Conservation (phyloP, 2,329 filamentous ascomycete species). For the Chaetomiaceae sp. region DNA sequence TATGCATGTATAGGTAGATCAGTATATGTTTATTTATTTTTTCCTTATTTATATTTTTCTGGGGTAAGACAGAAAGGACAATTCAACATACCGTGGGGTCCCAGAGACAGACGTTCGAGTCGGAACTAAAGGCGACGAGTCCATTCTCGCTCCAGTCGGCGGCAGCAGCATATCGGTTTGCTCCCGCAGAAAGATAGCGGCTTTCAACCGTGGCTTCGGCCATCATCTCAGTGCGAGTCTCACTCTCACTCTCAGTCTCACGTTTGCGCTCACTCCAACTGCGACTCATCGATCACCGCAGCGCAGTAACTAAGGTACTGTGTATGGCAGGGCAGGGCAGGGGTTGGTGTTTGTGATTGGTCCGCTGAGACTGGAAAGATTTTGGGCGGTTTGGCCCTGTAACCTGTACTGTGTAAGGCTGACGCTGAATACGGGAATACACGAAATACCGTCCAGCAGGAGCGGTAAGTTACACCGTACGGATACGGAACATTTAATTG, state of each 20-base stretch:
- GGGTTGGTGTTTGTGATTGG: constrained; percentile 3
- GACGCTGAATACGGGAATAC: too few relatives aligned
- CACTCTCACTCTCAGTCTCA: constrained; percentile 7
- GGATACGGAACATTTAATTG: too few relatives aligned
- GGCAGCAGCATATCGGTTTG: constrained; percentile 82
- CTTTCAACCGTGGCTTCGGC: constrained; percentile 31
- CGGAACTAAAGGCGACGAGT: constrained; percentile 80
- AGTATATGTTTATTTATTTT: too few relatives aligned
- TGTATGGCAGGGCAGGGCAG: constrained; percentile 7
- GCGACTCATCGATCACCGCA: not conserved
- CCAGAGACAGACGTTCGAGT: constrained; percentile 88
- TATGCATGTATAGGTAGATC: not conserved
- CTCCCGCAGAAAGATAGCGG: constrained; percentile 68
- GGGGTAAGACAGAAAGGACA: not conserved
- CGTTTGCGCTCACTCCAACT: not conserved
- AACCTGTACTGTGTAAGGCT: too few relatives aligned
- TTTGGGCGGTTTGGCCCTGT: not conserved
- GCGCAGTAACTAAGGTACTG: too few relatives aligned
- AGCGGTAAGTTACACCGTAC: too few relatives aligned
- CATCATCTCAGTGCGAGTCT: constrained; percentile 19
- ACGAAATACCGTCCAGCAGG: too few relatives aligned
- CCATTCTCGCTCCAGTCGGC: constrained; percentile 80
- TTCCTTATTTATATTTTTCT: too few relatives aligned
- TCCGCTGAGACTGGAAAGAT: not conserved
- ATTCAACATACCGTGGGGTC: constrained; percentile 64